Evolutionary conservation across 179 eudicot species (phyloP).

Genomic region (Corrigiola litoralis): DNA sequence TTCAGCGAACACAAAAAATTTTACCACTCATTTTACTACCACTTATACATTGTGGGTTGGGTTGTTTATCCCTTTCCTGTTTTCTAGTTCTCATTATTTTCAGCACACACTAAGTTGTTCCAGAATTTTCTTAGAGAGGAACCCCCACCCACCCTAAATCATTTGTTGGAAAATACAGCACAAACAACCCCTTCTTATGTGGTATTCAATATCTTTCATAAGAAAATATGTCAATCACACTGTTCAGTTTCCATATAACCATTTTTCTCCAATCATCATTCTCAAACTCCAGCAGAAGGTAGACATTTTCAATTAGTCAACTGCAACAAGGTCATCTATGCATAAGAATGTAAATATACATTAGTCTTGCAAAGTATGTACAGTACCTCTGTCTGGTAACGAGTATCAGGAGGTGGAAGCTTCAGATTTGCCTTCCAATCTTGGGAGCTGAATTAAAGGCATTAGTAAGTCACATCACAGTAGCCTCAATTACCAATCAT

Average conservation of each 20-base stretch:
- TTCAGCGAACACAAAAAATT: no score
- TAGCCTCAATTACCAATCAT: not conserved
- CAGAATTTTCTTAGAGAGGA: not conserved
- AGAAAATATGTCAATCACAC: not conserved
- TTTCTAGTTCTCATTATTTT: not conserved
- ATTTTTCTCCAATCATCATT: not conserved
- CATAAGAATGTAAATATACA: no score
- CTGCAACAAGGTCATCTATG: no score
- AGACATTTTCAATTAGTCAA: not conserved
- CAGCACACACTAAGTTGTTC: not conserved
- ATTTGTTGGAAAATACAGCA: not conserved
- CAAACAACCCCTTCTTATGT: not conserved
- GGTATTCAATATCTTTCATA: not conserved
- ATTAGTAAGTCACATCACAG: slow-evolving; percentile 12
- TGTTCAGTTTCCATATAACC: not conserved
- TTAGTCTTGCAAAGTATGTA: not conserved
- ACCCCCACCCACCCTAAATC: not conserved
- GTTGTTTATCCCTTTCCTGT: not conserved
- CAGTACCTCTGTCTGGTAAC: slow-evolving; percentile 26
- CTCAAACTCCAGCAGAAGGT: not conserved
- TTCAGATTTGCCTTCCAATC: slow-evolving; percentile 26
- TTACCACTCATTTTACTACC: no score
- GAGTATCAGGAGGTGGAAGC: slow-evolving; percentile 27
- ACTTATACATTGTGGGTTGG: not conserved
- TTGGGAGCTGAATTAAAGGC: slow-evolving; percentile 18